Evolutionary conservation across 306 rosid genomes (phyloP), one percentile per base, ranked within the genome.

Genomic region (Malus sylvestris): DNA sequence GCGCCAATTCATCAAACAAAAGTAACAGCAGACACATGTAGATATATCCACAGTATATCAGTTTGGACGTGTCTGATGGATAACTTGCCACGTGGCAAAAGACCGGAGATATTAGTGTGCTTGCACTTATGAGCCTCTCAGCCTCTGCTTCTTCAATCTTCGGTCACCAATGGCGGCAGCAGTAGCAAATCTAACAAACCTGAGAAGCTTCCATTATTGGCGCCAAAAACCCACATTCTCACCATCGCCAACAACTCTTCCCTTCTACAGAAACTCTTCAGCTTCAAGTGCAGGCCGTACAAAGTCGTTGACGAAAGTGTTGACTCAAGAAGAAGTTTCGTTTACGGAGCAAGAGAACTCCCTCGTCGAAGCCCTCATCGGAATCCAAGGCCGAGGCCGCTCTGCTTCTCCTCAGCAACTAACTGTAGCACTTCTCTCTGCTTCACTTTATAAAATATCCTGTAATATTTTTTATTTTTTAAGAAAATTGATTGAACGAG

Each of bases 331-430:
- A 14, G 78, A 81, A 27, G 66, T 91, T 22, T 84, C 91, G 1
- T 81, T 88, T 38, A 79, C 93, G 3, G 87, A 82, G 70, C 74
- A 91, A 16, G 98, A 93, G 73, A 83, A 76, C 44, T 79, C 96
- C 12, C 98, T 93, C 74, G 79, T 93, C 51, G 85, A 91, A 60
- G 90, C 96, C 2, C 92, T 93, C 68, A 63, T 93, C 29, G 98
- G 98, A 40, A 85, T 85, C 77, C 94, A 88, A 84, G 98, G 98
- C 77, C 91, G 96, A n/a, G 98, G 98, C 32, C 97, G 96, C 60
- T 86, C 96, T 67, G 89, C 96, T 76, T 88, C 98, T 70, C 85
- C 94, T 33, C 87, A 90, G 18, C 98, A 91, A 68, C 94, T 94
- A 81, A 75, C 33, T 30, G 97, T 94, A 60, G 46, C 44, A 20